Percentiles rank a stretch among this genome's conserved stretches.
Evolutionary conservation across 2,329 filamentous ascomycete species (phyloP).

Genomic region (Gaeumannomyces tritici): DNA sequence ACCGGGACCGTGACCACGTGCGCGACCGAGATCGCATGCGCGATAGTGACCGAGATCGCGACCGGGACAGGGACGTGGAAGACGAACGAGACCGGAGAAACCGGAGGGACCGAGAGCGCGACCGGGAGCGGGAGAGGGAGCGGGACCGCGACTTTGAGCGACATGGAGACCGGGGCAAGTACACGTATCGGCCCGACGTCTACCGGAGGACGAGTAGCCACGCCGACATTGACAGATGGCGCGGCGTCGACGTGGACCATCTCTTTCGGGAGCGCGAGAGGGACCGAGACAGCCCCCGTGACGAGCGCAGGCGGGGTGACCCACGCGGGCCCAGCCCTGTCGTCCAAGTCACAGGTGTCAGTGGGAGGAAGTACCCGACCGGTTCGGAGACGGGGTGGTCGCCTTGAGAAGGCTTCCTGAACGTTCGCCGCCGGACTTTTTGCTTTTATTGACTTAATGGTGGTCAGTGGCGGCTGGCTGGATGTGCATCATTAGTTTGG

Average conservation of each 20-base stretch:
- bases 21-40: conserved; percentile 26
- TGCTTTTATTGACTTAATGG: background rate
- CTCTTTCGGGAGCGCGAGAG: conserved; percentile 7
- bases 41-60: conserved; percentile 25
- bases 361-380: conserved; percentile 28
- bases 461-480: background rate
- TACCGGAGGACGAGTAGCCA: conserved; percentile 39
- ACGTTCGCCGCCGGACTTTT: background rate
- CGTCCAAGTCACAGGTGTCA: conserved; percentile 22
- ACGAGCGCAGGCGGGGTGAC: conserved; percentile 19
- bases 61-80: conserved; percentile 23
- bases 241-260: conserved; percentile 24
- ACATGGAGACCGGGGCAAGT: conserved; percentile 13
- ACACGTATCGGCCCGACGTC: conserved; percentile 28
- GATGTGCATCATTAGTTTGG: background rate
- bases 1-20: conserved; percentile 27
- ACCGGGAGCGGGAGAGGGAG: conserved; percentile 14
- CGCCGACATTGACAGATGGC: conserved; percentile 34
- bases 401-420: background rate
- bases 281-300: conserved; percentile 3
- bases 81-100: conserved; percentile 18
- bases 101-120: conserved; percentile 20
- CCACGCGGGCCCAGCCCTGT: conserved; percentile 20
- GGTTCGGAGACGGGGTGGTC: conserved; percentile 10
- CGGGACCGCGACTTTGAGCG: conserved; percentile 18